A percentile compares a stretch with the other conserved stretches of the same genome.
phyloP scores from a whole-genome alignment of 495 filamentous ascomycete genomes.

The Tetracladium setigerum region DNA sequence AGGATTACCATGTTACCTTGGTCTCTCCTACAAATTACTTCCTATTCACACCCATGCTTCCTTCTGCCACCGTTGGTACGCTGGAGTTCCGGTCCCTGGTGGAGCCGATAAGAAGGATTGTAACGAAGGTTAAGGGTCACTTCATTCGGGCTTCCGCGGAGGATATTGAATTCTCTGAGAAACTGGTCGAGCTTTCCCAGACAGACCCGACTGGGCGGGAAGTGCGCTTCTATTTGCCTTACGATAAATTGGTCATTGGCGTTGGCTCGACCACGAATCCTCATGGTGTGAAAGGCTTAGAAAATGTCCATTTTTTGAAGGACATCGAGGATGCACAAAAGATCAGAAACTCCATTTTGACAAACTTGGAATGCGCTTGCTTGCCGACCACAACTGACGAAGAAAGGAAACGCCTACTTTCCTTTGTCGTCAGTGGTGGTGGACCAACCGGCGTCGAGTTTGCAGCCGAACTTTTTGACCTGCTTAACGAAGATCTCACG shows the following conservation, averaged over 20 bases:
- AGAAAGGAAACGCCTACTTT: slow-evolving; percentile 78
- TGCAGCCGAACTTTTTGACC: slow-evolving; percentile 89
- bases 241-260: slow-evolving; percentile 95
- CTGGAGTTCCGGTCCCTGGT: slow-evolving; percentile 84
- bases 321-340: slow-evolving; percentile 81
- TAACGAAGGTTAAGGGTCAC: slow-evolving; percentile 71
- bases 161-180: slow-evolving; percentile 83
- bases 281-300: slow-evolving; percentile 91
- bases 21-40: slow-evolving; percentile 95
- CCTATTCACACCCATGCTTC: slow-evolving; percentile 95
- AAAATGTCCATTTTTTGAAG: slow-evolving; percentile 92
- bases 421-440: slow-evolving; percentile 91
- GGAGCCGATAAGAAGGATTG: slow-evolving; percentile 84
- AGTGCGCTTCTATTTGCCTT: slow-evolving; percentile 85
- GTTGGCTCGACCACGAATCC: slow-evolving; percentile 91
- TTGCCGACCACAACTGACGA: slow-evolving; percentile 87
- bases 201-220: slow-evolving; percentile 59
- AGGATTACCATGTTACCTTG: slow-evolving; percentile 81
- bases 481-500: slow-evolving; percentile 91
- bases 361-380: slow-evolving; percentile 89
- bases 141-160: slow-evolving; percentile 82
- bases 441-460: slow-evolving; percentile 98
- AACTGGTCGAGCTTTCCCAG: slow-evolving; percentile 81
- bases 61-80: slow-evolving; percentile 92
- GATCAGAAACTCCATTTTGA: slow-evolving; percentile 85